Evolutionary conservation across 176 grass and related monocot species (phyloP), one percentile per base, ranked within the genome.

Genomic region (Microstegium vimineum): DNA sequence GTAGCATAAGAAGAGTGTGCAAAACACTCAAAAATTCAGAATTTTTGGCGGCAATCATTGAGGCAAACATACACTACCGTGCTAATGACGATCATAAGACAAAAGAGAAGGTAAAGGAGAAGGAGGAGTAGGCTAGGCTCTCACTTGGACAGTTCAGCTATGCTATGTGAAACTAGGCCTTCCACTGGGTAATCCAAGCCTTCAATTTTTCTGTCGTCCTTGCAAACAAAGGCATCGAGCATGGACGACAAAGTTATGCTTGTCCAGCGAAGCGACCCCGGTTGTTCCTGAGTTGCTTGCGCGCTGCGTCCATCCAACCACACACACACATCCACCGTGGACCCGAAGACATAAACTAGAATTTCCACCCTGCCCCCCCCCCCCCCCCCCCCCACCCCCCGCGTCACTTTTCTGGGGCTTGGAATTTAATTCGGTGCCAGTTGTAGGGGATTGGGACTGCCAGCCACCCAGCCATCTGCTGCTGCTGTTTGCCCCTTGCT

Each of bases 381-480:
- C n/a, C n/a, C n/a, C n/a, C n/a, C n/a, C n/a, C n/a, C n/a, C n/a
- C n/a, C n/a, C n/a, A n/a, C n/a, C n/a, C n/a, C n/a, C n/a, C n/a
- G n/a, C 77, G 32, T 75, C 80, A 10, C 16, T 43, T 64, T 56
- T 75, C 41, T 66, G 62, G 10, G 31, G 40, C 36, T 82, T 89
- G 78, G 71, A 82, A 78, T 72, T 85, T 73, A 85, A 81, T 89
- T 73, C 71, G 26, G 57, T 73, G 82, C 73, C 85, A 89, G 76
- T 84, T 77, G 81, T 88, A 83, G 33, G 49, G 81, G 86, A 91
- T 84, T 85, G 81, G 20, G 86, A 91, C 89, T 25, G 81, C 36
- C 82, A 91, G 83, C 83, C 74, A 35, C 78, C 82, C 75, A 27
- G 80, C 80, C 74, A 22, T 77, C 62, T 81, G 69, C 61, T 85